These are phyloP conservation scores for Hymenochaete sp. DNA, from an alignment of 1,284 basidiomycete species.

Conservation along the genomic window DNA sequence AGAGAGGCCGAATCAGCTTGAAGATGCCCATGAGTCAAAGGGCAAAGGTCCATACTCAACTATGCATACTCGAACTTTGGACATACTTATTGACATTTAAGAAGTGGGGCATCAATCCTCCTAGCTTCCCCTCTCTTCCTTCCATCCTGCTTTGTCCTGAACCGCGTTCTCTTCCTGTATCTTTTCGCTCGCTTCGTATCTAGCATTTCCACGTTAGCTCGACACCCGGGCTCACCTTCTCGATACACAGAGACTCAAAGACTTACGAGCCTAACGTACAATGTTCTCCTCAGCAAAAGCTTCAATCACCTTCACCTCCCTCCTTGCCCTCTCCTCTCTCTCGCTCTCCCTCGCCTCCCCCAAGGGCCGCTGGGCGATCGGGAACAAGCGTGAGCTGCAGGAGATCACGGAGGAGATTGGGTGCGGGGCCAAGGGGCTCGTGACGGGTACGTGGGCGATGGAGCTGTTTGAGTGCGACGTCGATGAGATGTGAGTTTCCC, in stretches of 20 bases:
- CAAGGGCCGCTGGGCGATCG: too few relatives aligned
- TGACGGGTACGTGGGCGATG: slow-evolving; percentile 8
- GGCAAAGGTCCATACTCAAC: neutral
- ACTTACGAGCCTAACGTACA: neutral
- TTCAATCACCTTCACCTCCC: neutral
- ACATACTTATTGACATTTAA: neutral
- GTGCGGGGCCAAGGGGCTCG: slow-evolving; percentile 4
- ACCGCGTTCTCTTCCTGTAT: neutral
- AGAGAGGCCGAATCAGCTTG: neutral
- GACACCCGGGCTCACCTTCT: neutral
- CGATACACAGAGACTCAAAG: neutral
- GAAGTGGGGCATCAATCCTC: neutral
- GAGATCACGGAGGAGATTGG: slow-evolving; percentile 4
- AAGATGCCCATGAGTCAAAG: neutral
- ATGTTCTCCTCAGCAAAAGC: neutral
- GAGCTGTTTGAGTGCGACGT: slow-evolving; percentile 6
- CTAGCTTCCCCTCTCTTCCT: neutral
- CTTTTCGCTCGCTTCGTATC: neutral
- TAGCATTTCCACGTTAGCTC: neutral
- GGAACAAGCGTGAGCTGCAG: slow-evolving; percentile 5
- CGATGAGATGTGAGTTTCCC: slow-evolving; percentile 2
- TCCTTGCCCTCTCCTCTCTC: neutral
- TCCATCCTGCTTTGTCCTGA: neutral
- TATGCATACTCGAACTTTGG: neutral
- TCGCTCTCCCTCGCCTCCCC: neutral